Evolutionary conservation across 2,329 filamentous ascomycete genomes (phyloP), one percentile per base, ranked within the genome.

Genomic region (Bisporella sp.): DNA sequence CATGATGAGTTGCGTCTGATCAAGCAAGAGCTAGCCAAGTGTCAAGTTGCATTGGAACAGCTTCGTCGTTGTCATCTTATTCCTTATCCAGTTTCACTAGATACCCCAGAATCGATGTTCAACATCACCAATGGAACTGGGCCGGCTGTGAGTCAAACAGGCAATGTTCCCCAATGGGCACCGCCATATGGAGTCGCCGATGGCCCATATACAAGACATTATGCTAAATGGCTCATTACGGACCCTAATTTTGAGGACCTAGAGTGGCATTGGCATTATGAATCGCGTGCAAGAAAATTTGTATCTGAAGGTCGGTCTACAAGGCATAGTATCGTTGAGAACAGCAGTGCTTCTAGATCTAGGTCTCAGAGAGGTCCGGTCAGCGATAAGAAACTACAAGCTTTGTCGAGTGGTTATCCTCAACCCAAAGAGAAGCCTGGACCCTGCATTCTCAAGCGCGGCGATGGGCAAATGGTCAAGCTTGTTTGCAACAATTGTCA

Each of bases 1-100:
- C 93, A 99, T 69, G 84, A 93, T 63, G 93, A 99, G 72, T 73
- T 97, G 53, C 88, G 91, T 51, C 76, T 96, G 59, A 96, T 97
- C 68, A 89, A 97, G 65, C 90, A 96, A 70, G 93, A 97, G 71
- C 78, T 97, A 57, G 92, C 89, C 57, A 97, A 96, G 73, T 96
- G 91, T 65, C 91, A 97, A 72, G 75, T 91, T 57, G 89, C 91
- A 8, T 77, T 97, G 59, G 93, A 99, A 71, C 93, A 97, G 71
- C 75, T 99, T 56, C 87, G 93, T 60, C 84, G 93, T 54, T 96
- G 91, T 70, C 85, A 93, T 65, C 76, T 97, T 59, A 92, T 96
- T 60, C 92, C 92, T 4, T 97, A 90, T 67, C 91, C 92, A 32
- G 81, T 84, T 56, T 80, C 81, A 56, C 76, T 80, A 55, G 79